Base-by-base conservation (phyloP, 1,284 basidiomycete genomes). In the Malassezia vespertilionis region DNA sequence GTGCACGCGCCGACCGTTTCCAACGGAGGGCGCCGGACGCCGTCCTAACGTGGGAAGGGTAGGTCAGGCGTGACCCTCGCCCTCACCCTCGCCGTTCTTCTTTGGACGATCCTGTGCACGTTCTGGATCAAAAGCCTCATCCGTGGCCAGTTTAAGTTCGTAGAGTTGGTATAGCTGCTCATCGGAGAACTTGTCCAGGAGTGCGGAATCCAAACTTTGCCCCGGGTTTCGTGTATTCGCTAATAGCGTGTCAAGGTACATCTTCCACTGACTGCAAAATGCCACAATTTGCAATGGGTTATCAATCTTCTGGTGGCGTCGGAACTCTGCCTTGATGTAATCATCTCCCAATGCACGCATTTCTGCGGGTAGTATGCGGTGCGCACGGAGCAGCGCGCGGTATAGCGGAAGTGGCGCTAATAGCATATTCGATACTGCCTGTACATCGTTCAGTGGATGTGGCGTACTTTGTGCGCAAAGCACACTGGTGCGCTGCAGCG, bases 101-200 rank as follows among this genome's bases (percentile, higher is more conserved):
- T 26, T 26, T 12, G 24, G 26, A 4, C 32, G 56, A 37, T 46
- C 42, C 40, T 57, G 58, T 1, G 62, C 62, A 18, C 56, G 46
- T 2, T 56, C 48, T 10, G 65, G 63, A 33, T 60, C 57, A 30
- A 63, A 69, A 1, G 57, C 53, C 37, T 63, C 58, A n/a, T 53
- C 41, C 0, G 64, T 56, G 0, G 60, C 63, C 1, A 51, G 55
- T 57, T 66, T 65, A 23, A 71, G 46, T 40, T 71, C 68, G 46
- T 69, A 65, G 18, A 71, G 54, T 52, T 71, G 69, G 28, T 67
- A 63, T n/a, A 71, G 58, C 58, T 71, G 69, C 51, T 71, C 67
- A 28, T 69, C 61, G 2, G 66, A 68, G 37, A 71, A 55, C 56
- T 60, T 62, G 14, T 65, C 62, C 14, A 65, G 40, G 30, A 65